A percentile compares a stretch with the other conserved stretches of the same genome.
Conservation (phyloP, 495 filamentous ascomycete species). For the Talaromyces nanjingensis region DNA sequence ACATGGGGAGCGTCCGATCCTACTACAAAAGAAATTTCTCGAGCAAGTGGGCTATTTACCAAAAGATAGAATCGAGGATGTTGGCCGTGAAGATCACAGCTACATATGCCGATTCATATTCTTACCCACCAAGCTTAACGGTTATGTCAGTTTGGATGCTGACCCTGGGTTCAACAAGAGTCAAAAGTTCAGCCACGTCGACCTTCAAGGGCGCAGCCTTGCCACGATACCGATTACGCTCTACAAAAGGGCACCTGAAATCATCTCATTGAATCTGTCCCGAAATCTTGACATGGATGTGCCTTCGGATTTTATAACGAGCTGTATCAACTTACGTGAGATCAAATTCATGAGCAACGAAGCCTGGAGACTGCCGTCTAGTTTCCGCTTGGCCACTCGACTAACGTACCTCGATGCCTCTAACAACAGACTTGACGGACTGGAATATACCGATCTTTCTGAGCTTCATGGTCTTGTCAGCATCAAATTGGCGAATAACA, state of each 20-base stretch:
- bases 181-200: slow-evolving; percentile 88
- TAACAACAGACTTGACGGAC: slow-evolving; percentile 81
- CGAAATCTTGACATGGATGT: slow-evolving; percentile 87
- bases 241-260: slow-evolving; percentile 85
- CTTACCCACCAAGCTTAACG: slow-evolving; percentile 75
- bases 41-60: slow-evolving; percentile 90
- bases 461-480: slow-evolving; percentile 70
- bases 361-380: slow-evolving; percentile 75
- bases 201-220: slow-evolving; percentile 84
- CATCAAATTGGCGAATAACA: slow-evolving; percentile 90
- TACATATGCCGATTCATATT: slow-evolving; percentile 96
- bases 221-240: slow-evolving; percentile 91
- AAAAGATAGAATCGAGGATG: slow-evolving; percentile 81
- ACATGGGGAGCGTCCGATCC: slow-evolving; percentile 71
- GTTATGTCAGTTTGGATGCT: slow-evolving; percentile 58
- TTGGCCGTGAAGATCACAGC: slow-evolving; percentile 96
- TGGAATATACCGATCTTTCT: slow-evolving; percentile 75
- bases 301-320: slow-evolving; percentile 93
- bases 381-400: slow-evolving; percentile 71
- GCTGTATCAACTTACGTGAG: slow-evolving; percentile 83
- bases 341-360: slow-evolving; percentile 94
- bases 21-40: slow-evolving; percentile 87
- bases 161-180: slow-evolving; percentile 75
- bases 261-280: slow-evolving; percentile 90
- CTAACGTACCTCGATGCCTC: slow-evolving; percentile 89